Conservation (phyloP, 169 alveolate genomes). For the Plasmodium vinckei region DNA sequence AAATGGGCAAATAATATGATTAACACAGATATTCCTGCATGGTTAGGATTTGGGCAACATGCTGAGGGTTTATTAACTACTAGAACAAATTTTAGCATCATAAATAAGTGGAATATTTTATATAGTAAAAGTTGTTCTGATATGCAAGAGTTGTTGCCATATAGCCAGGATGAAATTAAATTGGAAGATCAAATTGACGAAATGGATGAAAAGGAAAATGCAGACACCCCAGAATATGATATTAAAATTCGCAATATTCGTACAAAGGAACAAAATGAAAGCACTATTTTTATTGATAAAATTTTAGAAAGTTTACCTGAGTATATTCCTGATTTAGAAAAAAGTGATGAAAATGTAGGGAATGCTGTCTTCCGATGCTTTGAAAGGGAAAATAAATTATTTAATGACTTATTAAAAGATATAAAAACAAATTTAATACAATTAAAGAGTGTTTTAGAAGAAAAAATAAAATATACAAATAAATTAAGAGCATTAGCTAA, state of each 20-base stretch:
- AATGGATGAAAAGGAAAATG: constrained; percentile 9
- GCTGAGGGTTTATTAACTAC: constrained; percentile 76
- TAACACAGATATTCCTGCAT: constrained; percentile 75
- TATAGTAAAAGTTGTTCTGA: constrained; percentile 69
- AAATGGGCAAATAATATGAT: constrained; percentile 74
- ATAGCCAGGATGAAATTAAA: constrained; percentile 28
- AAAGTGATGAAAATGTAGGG: constrained; percentile 88
- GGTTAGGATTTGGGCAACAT: constrained; percentile 76
- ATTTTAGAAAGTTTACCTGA: constrained; percentile 87
- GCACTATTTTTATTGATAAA: constrained; percentile 48
- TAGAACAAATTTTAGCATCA: constrained; percentile 59
- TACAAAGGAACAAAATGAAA: constrained; percentile 79
- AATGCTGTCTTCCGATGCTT: constrained; percentile 95
- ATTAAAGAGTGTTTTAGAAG: constrained; percentile 62
- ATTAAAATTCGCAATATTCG: background rate
- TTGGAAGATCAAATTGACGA: constrained; percentile 4
- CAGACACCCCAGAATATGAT: background rate
- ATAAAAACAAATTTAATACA: constrained; percentile 66
- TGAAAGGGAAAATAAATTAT: constrained; percentile 89
- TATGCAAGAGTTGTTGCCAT: constrained; percentile 65
- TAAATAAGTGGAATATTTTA: constrained; percentile 63
- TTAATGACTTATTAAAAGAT: constrained; percentile 31
- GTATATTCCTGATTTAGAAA: constrained; percentile 80
- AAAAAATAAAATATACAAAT: constrained; percentile 74
- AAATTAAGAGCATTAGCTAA: constrained; percentile 71